Percentiles rank a stretch among this genome's conserved stretches.
Conservation (phyloP, 768 basidiomycete species). For the Suillus plorans region DNA sequence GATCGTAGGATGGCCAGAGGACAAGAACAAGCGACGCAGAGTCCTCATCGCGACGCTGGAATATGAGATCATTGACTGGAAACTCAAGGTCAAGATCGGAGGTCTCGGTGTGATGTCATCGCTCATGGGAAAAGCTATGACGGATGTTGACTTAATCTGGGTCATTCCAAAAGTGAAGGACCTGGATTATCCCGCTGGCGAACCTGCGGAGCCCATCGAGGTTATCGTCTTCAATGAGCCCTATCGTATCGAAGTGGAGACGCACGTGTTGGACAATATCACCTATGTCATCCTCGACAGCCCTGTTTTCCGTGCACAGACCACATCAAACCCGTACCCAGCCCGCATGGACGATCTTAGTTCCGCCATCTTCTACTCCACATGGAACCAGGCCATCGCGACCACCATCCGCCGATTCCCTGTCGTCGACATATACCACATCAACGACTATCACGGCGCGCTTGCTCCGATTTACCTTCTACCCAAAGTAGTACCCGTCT, state of each 20-base stretch:
- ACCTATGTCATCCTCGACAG: conserved; percentile 93
- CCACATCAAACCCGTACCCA: conserved; percentile 93
- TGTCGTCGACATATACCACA: conserved; percentile 89
- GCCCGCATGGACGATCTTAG: conserved; percentile 96
- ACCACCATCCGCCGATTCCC: conserved; percentile 85
- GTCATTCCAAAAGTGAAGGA: conserved; percentile 95
- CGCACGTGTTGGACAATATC: conserved; percentile 90
- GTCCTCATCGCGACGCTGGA: conserved; percentile 91
- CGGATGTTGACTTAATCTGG: conserved; percentile 93
- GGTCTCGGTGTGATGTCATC: conserved; percentile 99
- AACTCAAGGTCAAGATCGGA: conserved; percentile 96
- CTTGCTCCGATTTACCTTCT: conserved; percentile 89
- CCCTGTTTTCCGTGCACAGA: conserved; percentile 95
- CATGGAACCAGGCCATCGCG: conserved; percentile 97
- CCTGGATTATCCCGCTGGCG: conserved; percentile 87
- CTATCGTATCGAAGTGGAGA: conserved; percentile 94
- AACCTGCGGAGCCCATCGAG: conserved; percentile 91
- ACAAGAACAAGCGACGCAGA: conserved; percentile 85
- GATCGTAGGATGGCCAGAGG: conserved; percentile 96
- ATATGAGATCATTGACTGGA: conserved; percentile 98
- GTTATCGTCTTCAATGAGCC: conserved; percentile 95
- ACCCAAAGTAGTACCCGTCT: conserved; percentile 87
- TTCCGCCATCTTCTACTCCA: conserved; percentile 96
- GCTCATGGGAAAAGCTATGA: conserved; percentile 98
- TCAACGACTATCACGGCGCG: conserved; percentile 95